These are phyloP conservation scores for Alopecurus myosuroides DNA, from an alignment of 176 grass and related monocot species.

Conservation along the genomic window DNA sequence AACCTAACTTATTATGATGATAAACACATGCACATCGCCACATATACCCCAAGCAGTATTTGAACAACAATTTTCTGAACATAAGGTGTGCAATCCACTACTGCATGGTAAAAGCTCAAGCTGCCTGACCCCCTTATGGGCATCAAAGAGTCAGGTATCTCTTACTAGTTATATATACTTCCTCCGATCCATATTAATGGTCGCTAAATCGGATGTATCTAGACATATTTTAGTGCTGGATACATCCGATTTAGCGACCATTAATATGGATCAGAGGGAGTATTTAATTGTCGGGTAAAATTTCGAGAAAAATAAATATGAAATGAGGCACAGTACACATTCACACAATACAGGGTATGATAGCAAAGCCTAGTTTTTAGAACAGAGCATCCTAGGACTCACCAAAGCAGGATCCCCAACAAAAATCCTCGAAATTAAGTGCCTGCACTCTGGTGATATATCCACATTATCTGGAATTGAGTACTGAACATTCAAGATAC, in stretches of 20 bases:
- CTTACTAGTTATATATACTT: no score
- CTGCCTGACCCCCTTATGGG: background rate
- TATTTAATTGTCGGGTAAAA: background rate
- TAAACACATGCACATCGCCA: background rate
- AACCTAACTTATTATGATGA: background rate
- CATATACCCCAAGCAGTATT: background rate
- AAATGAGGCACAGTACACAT: background rate
- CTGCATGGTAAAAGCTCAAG: background rate
- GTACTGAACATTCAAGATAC: constrained; percentile 73
- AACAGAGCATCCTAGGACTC: constrained; percentile 18
- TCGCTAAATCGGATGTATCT: no score
- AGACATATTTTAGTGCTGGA: no score
- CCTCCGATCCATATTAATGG: no score
- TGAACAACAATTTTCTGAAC: background rate
- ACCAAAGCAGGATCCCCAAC: constrained; percentile 62
- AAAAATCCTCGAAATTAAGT: constrained; percentile 67
- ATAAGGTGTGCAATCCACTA: background rate
- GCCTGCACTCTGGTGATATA: constrained; percentile 61
- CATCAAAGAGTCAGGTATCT: background rate
- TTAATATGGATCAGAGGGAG: no score
- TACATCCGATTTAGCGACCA: no score
- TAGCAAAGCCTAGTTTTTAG: background rate
- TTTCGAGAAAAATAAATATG: background rate
- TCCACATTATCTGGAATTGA: constrained; percentile 70
- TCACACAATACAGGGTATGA: background rate